These are phyloP conservation scores for Podospora appendiculata DNA, from an alignment of 495 filamentous ascomycete genomes.

Conservation along the genomic window DNA sequence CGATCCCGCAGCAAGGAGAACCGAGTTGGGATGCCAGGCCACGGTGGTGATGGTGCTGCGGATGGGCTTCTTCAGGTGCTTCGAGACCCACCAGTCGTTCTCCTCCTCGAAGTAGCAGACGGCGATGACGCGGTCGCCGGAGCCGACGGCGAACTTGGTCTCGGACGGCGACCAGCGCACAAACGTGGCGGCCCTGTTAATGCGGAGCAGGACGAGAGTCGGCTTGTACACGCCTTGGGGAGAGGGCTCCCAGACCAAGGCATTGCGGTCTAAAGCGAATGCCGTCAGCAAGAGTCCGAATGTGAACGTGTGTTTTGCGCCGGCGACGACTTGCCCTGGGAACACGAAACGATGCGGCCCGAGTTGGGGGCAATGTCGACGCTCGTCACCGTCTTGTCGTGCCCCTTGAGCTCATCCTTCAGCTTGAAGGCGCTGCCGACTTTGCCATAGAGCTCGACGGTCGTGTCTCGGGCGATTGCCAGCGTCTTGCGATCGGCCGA, in stretches of 20 bases:
- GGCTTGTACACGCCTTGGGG: constrained; percentile 81
- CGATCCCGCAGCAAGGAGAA: constrained; percentile 85
- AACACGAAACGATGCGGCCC: constrained; percentile 94
- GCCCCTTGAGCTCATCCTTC: constrained; percentile 86
- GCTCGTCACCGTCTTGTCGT: constrained; percentile 93
- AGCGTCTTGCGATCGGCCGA: constrained; percentile 83
- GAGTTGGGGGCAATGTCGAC: constrained; percentile 89
- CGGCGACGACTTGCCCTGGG: constrained; percentile 57
- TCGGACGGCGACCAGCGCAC: constrained; percentile 97
- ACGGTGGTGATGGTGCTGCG: constrained; percentile 91
- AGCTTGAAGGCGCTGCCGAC: constrained; percentile 71
- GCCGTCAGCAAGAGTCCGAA: neutral
- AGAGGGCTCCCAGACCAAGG: constrained; percentile 93
- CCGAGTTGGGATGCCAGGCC: constrained; percentile 94
- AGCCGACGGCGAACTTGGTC: constrained; percentile 94
- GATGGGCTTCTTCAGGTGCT: constrained; percentile 97
- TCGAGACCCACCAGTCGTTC: constrained; percentile 99
- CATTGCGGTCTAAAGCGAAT: constrained; percentile 74
- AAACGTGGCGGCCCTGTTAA: constrained; percentile 93
- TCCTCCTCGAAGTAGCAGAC: constrained; percentile 98
- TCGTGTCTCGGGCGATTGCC: constrained; percentile 84
- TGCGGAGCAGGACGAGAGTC: constrained; percentile 90
- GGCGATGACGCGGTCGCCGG: constrained; percentile 90
- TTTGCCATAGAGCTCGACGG: constrained; percentile 78
- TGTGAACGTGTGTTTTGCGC: neutral